These are phyloP conservation scores for Comarum palustre DNA, from an alignment of 306 rosid species.

Conservation along the genomic window DNA sequence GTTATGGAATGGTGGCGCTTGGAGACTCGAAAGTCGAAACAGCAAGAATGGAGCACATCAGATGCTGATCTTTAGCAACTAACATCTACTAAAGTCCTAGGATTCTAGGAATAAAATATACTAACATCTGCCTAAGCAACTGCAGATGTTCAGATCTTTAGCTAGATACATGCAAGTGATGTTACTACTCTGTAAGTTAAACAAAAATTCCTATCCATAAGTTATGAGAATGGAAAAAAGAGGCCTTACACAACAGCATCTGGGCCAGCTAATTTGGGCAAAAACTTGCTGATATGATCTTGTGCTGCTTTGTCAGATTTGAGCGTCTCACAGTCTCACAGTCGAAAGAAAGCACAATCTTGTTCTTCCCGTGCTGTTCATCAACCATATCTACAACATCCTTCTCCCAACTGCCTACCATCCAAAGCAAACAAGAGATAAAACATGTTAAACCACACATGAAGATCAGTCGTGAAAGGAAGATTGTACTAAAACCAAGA, in stretches of 20 bases:
- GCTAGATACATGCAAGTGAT: background rate
- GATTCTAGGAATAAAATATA: background rate
- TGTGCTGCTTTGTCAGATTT: conserved; percentile 87
- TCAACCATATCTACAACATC: conserved; percentile 70
- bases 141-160: background rate
- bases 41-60: too few species aligned
- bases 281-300: conserved; percentile 76
- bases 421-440: conserved; percentile 19
- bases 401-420: conserved; percentile 74
- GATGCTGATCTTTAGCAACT: too few species aligned
- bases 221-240: background rate
- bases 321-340: conserved; percentile 78
- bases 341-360: conserved; percentile 54
- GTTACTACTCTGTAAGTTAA: background rate
- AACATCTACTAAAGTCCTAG: too few species aligned
- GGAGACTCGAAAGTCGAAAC: too few species aligned
- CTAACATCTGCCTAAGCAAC: background rate
- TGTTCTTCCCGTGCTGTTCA: conserved; percentile 56
- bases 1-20: too few species aligned
- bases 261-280: conserved; percentile 84
- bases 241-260: conserved; percentile 65
- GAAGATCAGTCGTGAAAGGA: background rate
- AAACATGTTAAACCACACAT: conserved; percentile 16
- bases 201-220: background rate
- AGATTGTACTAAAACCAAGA: background rate